phyloP scores from a whole-genome alignment of 345 rosid species.

The Citrus mangshanensis region DNA sequence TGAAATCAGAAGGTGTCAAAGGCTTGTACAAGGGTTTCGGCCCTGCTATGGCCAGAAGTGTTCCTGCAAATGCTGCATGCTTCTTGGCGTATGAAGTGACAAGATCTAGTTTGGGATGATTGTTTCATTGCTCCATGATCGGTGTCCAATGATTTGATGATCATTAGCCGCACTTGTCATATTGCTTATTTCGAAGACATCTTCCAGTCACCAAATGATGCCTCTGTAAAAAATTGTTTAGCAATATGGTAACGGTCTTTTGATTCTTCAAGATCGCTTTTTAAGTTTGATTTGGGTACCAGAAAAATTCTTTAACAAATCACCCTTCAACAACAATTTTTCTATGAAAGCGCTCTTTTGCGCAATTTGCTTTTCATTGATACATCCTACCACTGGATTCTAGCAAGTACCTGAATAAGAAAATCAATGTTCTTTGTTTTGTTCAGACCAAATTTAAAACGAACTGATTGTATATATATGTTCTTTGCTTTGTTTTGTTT shows the following conservation, averaged over 20 bases:
- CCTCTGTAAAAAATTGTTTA: slow-evolving; percentile 6
- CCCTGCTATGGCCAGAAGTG: slow-evolving; percentile 93
- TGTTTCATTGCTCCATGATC: background rate
- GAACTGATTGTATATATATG: too few relatives aligned
- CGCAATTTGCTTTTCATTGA: background rate
- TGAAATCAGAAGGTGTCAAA: slow-evolving; percentile 78
- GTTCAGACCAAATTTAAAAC: too few relatives aligned
- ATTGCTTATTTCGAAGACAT: slow-evolving; percentile 8
- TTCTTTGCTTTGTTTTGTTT: too few relatives aligned
- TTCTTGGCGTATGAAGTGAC: slow-evolving; percentile 92
- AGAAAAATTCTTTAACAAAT: slow-evolving; percentile 16
- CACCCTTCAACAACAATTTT: background rate
- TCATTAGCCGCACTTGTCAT: slow-evolving; percentile 8
- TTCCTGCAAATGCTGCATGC: slow-evolving; percentile 98
- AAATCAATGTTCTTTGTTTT: too few relatives aligned
- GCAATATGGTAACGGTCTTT: slow-evolving; percentile 7
- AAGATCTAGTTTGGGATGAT: slow-evolving; percentile 76
- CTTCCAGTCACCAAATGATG: slow-evolving; percentile 12
- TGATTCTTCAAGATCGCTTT: slow-evolving; percentile 5
- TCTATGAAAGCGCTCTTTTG: background rate
- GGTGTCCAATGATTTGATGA: background rate
- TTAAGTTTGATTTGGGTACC: background rate
- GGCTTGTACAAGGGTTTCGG: slow-evolving; percentile 96
- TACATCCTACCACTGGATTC: too few relatives aligned
- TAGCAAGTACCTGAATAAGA: too few relatives aligned